These are phyloP conservation scores for Diaporthe citriasiana DNA, from an alignment of 2,329 filamentous ascomycete species.

Conservation along the genomic window DNA sequence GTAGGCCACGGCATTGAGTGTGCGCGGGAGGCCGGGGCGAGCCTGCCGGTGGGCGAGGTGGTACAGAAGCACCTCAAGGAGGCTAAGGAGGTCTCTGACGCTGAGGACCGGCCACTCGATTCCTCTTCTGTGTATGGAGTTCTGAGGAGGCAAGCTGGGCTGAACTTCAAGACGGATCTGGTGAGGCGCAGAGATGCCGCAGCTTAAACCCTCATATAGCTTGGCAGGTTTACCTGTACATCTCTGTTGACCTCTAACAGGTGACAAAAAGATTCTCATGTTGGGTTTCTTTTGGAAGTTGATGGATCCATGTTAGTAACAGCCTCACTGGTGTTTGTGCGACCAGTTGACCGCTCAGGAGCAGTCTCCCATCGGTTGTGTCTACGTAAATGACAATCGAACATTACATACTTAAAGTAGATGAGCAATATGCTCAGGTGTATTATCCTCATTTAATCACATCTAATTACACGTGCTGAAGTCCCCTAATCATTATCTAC, in stretches of 20 bases:
- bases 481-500: neutral
- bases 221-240: too few relatives aligned
- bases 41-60: slow-evolving; percentile 58
- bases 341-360: too few relatives aligned
- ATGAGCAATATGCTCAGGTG: neutral
- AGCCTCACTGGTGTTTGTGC: too few relatives aligned
- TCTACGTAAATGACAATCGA: neutral
- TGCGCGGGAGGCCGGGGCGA: slow-evolving; percentile 56
- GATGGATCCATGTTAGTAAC: too few relatives aligned
- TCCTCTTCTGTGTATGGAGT: slow-evolving; percentile 66
- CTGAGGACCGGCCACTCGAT: slow-evolving; percentile 57
- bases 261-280: too few relatives aligned
- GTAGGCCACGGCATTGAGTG: slow-evolving; percentile 62
- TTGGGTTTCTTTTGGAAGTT: too few relatives aligned
- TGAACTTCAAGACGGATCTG: slow-evolving; percentile 59
- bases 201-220: neutral
- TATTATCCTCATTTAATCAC: neutral
- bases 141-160: slow-evolving; percentile 57
- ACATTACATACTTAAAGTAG: too few relatives aligned
- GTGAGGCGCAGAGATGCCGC: slow-evolving; percentile 50
- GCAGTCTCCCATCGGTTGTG: too few relatives aligned
- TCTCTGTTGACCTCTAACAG: neutral
- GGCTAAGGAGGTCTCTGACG: slow-evolving; percentile 58
- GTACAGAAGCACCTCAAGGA: slow-evolving; percentile 59
- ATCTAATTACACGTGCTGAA: too few relatives aligned